Conservation (phyloP, 1,284 basidiomycete species). For the Puccinia brachypodii region DNA sequence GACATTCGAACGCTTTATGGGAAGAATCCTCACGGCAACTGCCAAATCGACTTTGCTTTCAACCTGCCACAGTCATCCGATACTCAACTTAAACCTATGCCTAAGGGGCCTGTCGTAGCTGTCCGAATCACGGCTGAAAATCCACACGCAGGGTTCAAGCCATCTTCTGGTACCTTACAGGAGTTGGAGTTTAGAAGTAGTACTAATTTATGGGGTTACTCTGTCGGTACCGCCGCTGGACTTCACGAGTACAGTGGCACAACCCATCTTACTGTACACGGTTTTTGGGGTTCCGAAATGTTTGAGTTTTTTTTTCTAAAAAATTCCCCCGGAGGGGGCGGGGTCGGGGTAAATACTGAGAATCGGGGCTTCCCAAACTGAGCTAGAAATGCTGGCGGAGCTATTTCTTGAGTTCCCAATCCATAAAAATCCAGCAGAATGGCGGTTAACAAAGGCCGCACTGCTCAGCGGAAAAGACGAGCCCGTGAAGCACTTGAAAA, state of each 20-base stretch:
- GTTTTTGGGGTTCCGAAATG: too few species aligned
- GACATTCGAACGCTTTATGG: constrained; percentile 97
- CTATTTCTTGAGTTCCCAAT: too few species aligned
- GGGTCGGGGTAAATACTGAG: too few species aligned
- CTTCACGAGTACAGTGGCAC: constrained; percentile 73
- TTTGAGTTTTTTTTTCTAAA: too few species aligned
- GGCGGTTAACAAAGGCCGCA: not conserved
- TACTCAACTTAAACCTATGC: constrained; percentile 89
- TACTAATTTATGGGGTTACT: constrained; percentile 98
- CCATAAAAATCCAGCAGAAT: not conserved
- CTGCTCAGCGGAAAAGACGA: not conserved
- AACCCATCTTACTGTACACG: not conserved
- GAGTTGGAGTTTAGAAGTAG: constrained; percentile 99
- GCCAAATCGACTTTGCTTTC: constrained; percentile 97
- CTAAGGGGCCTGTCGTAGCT: constrained; percentile 98
- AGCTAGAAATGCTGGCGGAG: too few species aligned
- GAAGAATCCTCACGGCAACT: constrained; percentile 78
- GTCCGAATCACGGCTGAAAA: constrained; percentile 99
- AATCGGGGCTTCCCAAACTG: not conserved
- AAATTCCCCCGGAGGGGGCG: too few species aligned
- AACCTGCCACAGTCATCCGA: constrained; percentile 78
- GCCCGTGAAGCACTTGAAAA: not conserved
- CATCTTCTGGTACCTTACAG: constrained; percentile 91
- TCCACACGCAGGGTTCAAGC: constrained; percentile 99
- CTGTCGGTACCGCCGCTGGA: constrained; percentile 89